Base-by-base conservation (phyloP, 805 yeast genomes). In the Metschnikowia rubicola region DNA sequence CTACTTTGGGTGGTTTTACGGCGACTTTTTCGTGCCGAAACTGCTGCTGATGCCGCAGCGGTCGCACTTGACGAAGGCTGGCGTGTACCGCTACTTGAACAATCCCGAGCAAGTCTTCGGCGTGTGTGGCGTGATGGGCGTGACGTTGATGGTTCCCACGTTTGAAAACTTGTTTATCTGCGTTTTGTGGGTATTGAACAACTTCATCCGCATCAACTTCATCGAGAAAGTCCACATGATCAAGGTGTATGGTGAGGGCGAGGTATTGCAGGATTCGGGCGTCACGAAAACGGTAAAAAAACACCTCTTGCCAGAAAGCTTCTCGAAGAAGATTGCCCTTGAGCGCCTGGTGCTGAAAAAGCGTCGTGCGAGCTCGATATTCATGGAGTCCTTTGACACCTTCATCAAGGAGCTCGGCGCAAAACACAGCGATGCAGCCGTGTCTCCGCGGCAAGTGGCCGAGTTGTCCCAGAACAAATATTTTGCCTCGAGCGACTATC, bases 1-100 rank as follows among this genome's bases (percentile, higher is more conserved):
- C 2, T 85, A 84, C 51, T 86, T 83, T 64, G 94, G 95, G n/a
- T 87, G 94, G 94, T 87, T 86, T 58, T 87, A 84, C 63, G 95
- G 96, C 47, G 96, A 87, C 63, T 87, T 87, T 65, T 87, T 86
- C 65, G 68, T 85, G 48, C 80, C 86, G 33, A 77, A 74, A 43
- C 69, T 77, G 15, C 47, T 58, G 6, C 44, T 54, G 30, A 57
- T 62, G 53, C 61, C 64, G 6, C 71, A 70, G 21, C 72, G 71
- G 46, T 66, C 77, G 8, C 71, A 72, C 53, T 71, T 87, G 55
- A 81, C 91, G 0, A 84, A 84, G 52, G 85, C 87, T 31, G 96
- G 96, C 41, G 86, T 87, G 35, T 87, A 87, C 61, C 78, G 92
- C 54, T 87, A 86, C 63, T 73, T 87, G 60, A 87, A 87, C 62